phyloP scores from a whole-genome alignment of 768 basidiomycete genomes.

The Russula sp. region DNA sequence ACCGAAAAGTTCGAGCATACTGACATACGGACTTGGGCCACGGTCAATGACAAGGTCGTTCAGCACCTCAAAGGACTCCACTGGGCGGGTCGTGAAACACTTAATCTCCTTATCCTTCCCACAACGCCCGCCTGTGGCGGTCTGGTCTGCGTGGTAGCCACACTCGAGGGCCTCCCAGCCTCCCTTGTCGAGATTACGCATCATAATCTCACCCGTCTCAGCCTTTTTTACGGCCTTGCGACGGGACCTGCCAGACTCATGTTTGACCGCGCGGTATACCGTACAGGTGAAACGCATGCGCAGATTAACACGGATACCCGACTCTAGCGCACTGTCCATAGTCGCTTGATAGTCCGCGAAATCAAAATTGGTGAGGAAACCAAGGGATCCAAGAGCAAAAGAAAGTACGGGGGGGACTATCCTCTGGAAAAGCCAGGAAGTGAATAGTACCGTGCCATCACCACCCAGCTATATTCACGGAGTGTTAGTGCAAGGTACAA shows the following conservation, averaged over 20 bases:
- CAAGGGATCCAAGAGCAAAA: slow-evolving; percentile 94
- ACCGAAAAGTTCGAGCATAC: slow-evolving; percentile 95
- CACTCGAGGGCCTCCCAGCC: slow-evolving; percentile 98
- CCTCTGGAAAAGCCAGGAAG: slow-evolving; percentile 97
- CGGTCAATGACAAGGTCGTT: slow-evolving; percentile 98
- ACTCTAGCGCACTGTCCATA: slow-evolving; percentile 83
- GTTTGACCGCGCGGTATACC: slow-evolving; percentile 85
- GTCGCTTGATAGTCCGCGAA: slow-evolving; percentile 80
- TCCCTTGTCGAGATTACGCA: slow-evolving; percentile 83
- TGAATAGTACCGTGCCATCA: slow-evolving; percentile 97
- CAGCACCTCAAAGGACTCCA: slow-evolving; percentile 92
- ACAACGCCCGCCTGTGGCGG: slow-evolving; percentile 39
- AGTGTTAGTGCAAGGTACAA: not conserved
- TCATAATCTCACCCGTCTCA: slow-evolving; percentile 94
- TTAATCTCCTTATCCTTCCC: slow-evolving; percentile 93
- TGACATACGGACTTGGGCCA: slow-evolving; percentile 97
- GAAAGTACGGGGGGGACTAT: slow-evolving; percentile 98
- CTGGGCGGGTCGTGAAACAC: slow-evolving; percentile 94
- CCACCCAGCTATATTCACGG: slow-evolving; percentile 71
- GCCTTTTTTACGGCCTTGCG: slow-evolving; percentile 87
- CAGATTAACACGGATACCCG: slow-evolving; percentile 93
- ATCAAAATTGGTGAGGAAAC: slow-evolving; percentile 96
- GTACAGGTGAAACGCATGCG: slow-evolving; percentile 99
- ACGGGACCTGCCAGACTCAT: slow-evolving; percentile 50
- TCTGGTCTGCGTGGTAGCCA: slow-evolving; percentile 45